These are phyloP conservation scores for Phytopythium boreale DNA, from an alignment of 352 stramenopile genomes.

Conservation along the genomic window DNA sequence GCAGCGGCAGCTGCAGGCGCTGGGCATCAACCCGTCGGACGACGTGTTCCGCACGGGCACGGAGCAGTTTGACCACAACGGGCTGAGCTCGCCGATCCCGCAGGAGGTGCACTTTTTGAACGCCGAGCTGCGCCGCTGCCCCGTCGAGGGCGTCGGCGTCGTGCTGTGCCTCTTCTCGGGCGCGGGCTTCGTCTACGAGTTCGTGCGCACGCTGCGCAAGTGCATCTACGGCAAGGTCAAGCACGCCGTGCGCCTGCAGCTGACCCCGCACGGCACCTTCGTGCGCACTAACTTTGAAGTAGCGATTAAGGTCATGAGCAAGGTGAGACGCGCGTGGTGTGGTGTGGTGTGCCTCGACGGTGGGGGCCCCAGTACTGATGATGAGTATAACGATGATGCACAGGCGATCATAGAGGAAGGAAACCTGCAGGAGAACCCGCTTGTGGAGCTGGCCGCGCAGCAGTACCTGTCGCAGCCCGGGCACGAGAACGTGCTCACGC, in stretches of 20 bases:
- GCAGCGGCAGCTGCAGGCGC: conserved; percentile 71
- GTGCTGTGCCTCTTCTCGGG: conserved; percentile 80
- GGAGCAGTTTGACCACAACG: conserved; percentile 76
- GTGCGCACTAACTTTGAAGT: conserved; percentile 79
- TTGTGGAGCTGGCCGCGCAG: conserved; percentile 83
- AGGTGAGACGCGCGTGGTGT: conserved; percentile 28
- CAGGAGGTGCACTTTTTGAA: conserved; percentile 88
- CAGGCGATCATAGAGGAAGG: conserved; percentile 86
- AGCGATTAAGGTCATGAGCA: conserved; percentile 89
- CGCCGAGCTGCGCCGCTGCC: conserved; percentile 70
- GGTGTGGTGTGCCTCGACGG: background rate
- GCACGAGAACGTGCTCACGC: conserved; percentile 79
- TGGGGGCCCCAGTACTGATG: background rate
- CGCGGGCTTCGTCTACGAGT: conserved; percentile 80
- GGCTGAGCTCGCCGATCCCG: conserved; percentile 74
- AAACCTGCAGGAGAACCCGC: conserved; percentile 84
- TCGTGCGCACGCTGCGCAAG: conserved; percentile 83
- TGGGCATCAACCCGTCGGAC: conserved; percentile 80
- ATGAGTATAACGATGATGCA: background rate
- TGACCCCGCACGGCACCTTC: conserved; percentile 70
- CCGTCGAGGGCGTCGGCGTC: conserved; percentile 73
- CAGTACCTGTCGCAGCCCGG: conserved; percentile 79
- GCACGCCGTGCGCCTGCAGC: conserved; percentile 79
- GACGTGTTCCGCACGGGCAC: conserved; percentile 79
- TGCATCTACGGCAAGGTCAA: conserved; percentile 90